phyloP scores from a whole-genome alignment of 306 rosid genomes.

The Hippophae rhamnoides region DNA sequence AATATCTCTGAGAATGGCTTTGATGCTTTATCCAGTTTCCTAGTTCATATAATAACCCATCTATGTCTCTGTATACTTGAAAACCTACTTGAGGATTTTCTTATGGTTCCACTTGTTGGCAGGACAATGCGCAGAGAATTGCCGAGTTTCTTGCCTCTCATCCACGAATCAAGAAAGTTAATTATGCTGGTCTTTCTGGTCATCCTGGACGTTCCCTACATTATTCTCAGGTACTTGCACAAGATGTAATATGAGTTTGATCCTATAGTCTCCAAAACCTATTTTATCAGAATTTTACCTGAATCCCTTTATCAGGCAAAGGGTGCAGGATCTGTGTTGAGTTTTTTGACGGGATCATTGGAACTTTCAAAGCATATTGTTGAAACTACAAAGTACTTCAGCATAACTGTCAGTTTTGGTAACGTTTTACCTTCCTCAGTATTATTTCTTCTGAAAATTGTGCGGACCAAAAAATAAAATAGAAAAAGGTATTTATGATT shows the following conservation, averaged over 20 bases:
- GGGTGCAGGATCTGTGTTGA: conserved; percentile 89
- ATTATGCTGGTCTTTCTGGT: conserved; percentile 63
- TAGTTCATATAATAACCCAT: not conserved
- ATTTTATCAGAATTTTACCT: conserved; percentile 11
- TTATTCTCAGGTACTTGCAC: conserved; percentile 61
- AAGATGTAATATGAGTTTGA: too few species aligned
- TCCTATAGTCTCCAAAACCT: too few species aligned
- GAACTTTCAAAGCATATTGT: conserved; percentile 85
- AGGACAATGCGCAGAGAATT: conserved; percentile 88
- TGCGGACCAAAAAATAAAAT: too few species aligned
- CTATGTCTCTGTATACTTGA: not conserved
- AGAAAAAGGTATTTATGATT: too few species aligned
- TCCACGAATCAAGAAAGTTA: conserved; percentile 66
- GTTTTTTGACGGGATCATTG: conserved; percentile 78
- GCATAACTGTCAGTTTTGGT: conserved; percentile 94
- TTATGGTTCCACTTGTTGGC: conserved; percentile 15
- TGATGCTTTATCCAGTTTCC: not conserved
- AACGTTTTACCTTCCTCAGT: conserved; percentile 13
- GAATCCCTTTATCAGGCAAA: conserved; percentile 48
- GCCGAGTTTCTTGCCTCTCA: conserved; percentile 82
- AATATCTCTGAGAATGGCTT: not conserved
- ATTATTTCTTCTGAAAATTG: not conserved
- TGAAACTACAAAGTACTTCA: conserved; percentile 75
- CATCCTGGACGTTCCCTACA: conserved; percentile 72
- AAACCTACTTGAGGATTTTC: not conserved